These are phyloP conservation scores for Cordyceps fumosorosea DNA, from an alignment of 2,329 filamentous ascomycete genomes.

Conservation along the genomic window DNA sequence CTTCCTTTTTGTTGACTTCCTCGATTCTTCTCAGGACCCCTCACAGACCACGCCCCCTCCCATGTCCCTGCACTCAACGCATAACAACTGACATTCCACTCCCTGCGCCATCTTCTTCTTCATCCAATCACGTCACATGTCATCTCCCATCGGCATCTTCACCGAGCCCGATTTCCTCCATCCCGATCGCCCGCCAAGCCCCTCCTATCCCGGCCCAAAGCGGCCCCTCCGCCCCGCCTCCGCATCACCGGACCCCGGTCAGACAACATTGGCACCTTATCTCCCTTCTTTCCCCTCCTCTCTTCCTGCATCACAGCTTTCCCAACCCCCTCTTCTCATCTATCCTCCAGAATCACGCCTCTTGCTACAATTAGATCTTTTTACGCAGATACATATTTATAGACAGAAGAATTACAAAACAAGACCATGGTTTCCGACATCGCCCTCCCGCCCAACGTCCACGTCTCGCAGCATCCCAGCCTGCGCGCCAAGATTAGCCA, in stretches of 20 bases:
- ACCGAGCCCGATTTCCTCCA: not conserved
- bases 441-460: constrained; percentile 53
- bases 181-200: not conserved
- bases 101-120: too few relatives aligned
- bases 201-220: not conserved
- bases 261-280: not conserved
- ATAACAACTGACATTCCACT: not conserved
- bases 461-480: constrained; percentile 81
- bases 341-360: too few relatives aligned
- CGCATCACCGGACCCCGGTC: not conserved
- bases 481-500: constrained; percentile 83
- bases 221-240: not conserved
- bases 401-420: not conserved
- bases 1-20: too few relatives aligned
- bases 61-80: too few relatives aligned
- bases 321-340: not conserved
- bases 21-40: too few relatives aligned
- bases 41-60: too few relatives aligned
- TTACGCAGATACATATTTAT: not conserved
- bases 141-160: not conserved
- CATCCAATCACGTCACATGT: not conserved
- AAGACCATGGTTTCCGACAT: not conserved
- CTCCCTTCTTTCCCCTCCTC: not conserved
- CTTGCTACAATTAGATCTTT: too few relatives aligned
- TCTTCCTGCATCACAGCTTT: not conserved